Conservation (phyloP, 2,329 filamentous ascomycete genomes). For the Fusarium palustre region DNA sequence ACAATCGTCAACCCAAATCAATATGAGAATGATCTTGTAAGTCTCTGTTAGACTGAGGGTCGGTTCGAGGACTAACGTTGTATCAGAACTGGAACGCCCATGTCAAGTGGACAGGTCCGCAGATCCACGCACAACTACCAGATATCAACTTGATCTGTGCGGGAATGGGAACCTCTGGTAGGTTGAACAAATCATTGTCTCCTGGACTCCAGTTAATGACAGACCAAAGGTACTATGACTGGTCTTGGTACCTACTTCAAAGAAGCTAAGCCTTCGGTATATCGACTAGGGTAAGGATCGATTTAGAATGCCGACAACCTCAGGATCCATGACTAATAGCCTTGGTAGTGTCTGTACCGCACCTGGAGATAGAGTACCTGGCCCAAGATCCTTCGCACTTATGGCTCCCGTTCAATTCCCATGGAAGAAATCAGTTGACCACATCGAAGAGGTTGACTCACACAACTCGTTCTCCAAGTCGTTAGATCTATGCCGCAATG, state of each 20-base stretch:
- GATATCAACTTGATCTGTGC: slow-evolving; percentile 67
- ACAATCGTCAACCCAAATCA: slow-evolving; percentile 67
- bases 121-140: slow-evolving; percentile 67
- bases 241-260: slow-evolving; percentile 65
- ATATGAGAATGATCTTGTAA: slow-evolving; percentile 63
- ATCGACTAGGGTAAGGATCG: slow-evolving; percentile 48
- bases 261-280: slow-evolving; percentile 60
- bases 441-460: slow-evolving; percentile 67
- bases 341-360: slow-evolving; percentile 66
- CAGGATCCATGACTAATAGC: neutral
- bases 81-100: slow-evolving; percentile 65
- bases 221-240: slow-evolving; percentile 56
- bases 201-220: neutral
- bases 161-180: slow-evolving; percentile 68
- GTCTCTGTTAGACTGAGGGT: accelerated
- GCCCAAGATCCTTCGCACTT: slow-evolving; percentile 65
- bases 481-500: slow-evolving; percentile 65
- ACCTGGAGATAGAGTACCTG: slow-evolving; percentile 67
- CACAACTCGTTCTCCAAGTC: slow-evolving; percentile 65
- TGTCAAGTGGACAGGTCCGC: slow-evolving; percentile 68
- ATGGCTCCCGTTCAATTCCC: slow-evolving; percentile 66
- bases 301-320: accelerated
- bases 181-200: slow-evolving; percentile 43
- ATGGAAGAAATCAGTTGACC: slow-evolving; percentile 67
- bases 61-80: neutral